These are phyloP conservation scores for Wickerhamomyces bisporus DNA, from an alignment of 805 yeast genomes.

Conservation along the genomic window DNA sequence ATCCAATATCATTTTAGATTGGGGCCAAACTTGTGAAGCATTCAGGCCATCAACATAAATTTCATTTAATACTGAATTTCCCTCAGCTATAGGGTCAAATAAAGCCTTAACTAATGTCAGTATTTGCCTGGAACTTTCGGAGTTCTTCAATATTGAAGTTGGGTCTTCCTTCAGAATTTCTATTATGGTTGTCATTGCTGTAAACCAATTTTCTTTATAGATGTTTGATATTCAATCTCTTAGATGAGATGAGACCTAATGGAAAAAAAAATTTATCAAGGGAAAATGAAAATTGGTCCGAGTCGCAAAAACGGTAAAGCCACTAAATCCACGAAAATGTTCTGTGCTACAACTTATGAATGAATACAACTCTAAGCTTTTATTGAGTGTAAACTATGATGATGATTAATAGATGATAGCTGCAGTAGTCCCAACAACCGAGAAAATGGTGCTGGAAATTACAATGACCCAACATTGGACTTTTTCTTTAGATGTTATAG, in stretches of 20 bases:
- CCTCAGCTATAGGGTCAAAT: constrained; percentile 23
- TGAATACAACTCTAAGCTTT: too few species aligned
- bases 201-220: too few species aligned
- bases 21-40: constrained; percentile 91
- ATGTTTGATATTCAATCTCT: too few species aligned
- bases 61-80: constrained; percentile 64
- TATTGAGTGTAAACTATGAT: too few species aligned
- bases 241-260: too few species aligned
- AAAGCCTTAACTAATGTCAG: constrained; percentile 18
- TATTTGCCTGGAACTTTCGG: constrained; percentile 6
- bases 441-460: constrained; percentile 39
- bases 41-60: constrained; percentile 82
- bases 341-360: too few species aligned
- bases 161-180: constrained; percentile 8
- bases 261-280: constrained; percentile 4
- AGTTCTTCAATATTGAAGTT: constrained; percentile 2
- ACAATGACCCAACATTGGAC: constrained; percentile 39
- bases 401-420: constrained; percentile 29
- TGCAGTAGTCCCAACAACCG: constrained; percentile 58
- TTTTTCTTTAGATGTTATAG: constrained; percentile 36
- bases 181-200: constrained; percentile 6
- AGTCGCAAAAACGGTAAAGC: constrained; percentile 4
- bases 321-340: constrained; percentile 1
- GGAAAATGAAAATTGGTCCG: not conserved
- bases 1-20: constrained; percentile 79